Conservation (phyloP, 108 stramenopile genomes). For the Bacterosira constricta region DNA sequence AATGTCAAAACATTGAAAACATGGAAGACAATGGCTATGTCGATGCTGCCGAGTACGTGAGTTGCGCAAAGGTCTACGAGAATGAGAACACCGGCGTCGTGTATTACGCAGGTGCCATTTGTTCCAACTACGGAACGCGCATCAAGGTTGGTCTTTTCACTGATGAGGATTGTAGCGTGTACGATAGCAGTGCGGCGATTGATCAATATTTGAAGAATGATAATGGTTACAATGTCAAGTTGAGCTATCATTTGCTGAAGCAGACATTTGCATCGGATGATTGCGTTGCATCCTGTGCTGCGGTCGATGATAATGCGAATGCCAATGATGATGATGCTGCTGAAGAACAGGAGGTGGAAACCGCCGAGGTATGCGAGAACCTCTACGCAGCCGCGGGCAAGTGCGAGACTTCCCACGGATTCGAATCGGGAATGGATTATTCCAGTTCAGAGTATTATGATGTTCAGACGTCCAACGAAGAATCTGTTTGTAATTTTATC, state of each 20-base stretch:
- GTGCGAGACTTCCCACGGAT: conserved; percentile 78
- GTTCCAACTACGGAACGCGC: conserved; percentile 62
- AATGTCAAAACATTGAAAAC: conserved; percentile 81
- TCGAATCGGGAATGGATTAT: conserved; percentile 54
- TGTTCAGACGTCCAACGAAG: conserved; percentile 69
- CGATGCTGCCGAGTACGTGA: conserved; percentile 64
- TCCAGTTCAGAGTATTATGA: conserved; percentile 50
- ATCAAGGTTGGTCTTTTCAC: conserved; percentile 87
- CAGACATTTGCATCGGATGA: conserved; percentile 60
- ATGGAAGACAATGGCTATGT: conserved; percentile 72
- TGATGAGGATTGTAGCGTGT: conserved; percentile 65
- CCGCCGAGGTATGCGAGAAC: conserved; percentile 64
- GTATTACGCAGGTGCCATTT: conserved; percentile 80
- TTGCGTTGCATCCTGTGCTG: conserved; percentile 67
- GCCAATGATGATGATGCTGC: conserved; percentile 17
- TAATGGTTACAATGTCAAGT: conserved; percentile 67
- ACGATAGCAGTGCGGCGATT: conserved; percentile 61
- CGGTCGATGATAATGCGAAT: conserved; percentile 26
- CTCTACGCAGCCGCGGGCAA: conserved; percentile 80
- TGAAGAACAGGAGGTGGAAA: conserved; percentile 31
- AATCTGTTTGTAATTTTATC: conserved; percentile 71
- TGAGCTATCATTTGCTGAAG: conserved; percentile 87
- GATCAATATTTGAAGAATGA: conserved; percentile 75
- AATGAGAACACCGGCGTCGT: conserved; percentile 59
- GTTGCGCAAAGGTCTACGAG: conserved; percentile 65